Evolutionary conservation across 495 filamentous ascomycete species (phyloP).

Genomic region (Hypoxylon crocopeplum): DNA sequence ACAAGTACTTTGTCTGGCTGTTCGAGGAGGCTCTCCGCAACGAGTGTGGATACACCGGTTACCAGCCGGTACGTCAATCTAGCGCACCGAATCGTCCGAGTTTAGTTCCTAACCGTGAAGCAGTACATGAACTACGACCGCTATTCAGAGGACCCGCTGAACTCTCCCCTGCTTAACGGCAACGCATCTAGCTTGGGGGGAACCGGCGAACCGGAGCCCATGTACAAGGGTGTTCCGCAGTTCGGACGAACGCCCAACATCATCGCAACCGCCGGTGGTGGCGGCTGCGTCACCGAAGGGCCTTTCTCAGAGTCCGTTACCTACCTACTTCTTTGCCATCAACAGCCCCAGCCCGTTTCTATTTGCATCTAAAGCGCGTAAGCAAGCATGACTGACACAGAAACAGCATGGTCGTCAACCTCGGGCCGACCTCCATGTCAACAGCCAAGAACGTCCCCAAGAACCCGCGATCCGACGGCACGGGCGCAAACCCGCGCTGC

Average conservation of each 20-base stretch:
- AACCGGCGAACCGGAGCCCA: slow-evolving; percentile 46
- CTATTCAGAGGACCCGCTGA: slow-evolving; percentile 44
- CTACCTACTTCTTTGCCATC: not conserved
- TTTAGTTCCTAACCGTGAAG: slow-evolving; percentile 6
- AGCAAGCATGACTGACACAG: slow-evolving; percentile 13
- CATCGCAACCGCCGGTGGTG: slow-evolving; percentile 59
- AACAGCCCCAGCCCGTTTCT: too few relatives aligned
- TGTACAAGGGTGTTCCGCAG: slow-evolving; percentile 42
- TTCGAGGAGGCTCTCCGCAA: slow-evolving; percentile 72
- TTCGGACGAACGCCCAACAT: slow-evolving; percentile 37
- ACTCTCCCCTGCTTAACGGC: slow-evolving; percentile 51
- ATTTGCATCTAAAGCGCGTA: not conserved
- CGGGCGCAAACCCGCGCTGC: slow-evolving; percentile 49
- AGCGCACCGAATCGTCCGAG: not conserved
- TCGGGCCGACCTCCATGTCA: slow-evolving; percentile 46
- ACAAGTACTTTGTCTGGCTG: slow-evolving; percentile 68
- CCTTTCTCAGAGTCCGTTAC: slow-evolving; percentile 58
- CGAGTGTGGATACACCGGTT: slow-evolving; percentile 72
- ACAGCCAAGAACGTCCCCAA: slow-evolving; percentile 40
- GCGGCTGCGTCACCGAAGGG: slow-evolving; percentile 65
- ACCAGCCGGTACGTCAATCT: slow-evolving; percentile 47
- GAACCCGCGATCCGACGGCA: slow-evolving; percentile 43
- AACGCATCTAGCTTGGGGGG: slow-evolving; percentile 50
- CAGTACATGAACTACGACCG: slow-evolving; percentile 57
- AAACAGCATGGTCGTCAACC: slow-evolving; percentile 49